Evolutionary conservation across 441 rosid species (phyloP).

Genomic region (Pelargonium fulgidum): DNA sequence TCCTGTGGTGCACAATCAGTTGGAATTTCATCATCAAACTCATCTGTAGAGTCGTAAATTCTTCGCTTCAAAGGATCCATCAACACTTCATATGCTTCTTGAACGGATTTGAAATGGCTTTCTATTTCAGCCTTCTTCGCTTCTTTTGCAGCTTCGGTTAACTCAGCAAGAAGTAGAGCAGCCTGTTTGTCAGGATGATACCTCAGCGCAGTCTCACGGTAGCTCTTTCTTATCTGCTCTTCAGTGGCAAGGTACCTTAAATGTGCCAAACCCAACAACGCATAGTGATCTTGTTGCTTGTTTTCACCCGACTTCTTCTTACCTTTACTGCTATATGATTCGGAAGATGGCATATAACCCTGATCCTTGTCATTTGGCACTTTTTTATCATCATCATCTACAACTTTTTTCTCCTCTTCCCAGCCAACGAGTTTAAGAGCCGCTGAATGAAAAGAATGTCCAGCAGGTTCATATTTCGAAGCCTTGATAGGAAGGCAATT

Average conservation of each 20-base stretch:
- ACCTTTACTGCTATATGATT: constrained; percentile 67
- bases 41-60: constrained; percentile 86
- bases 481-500: constrained; percentile 80
- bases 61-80: constrained; percentile 85
- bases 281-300: constrained; percentile 86
- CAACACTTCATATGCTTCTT: constrained; percentile 85
- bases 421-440: constrained; percentile 77
- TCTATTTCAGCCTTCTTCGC: constrained; percentile 88
- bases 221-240: constrained; percentile 86
- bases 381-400: constrained; percentile 45
- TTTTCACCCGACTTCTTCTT: constrained; percentile 75
- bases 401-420: constrained; percentile 36
- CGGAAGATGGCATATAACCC: constrained; percentile 51
- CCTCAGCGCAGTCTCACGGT: constrained; percentile 89
- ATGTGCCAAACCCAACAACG: constrained; percentile 79
- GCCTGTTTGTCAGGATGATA: constrained; percentile 96
- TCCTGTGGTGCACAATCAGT: constrained; percentile 79
- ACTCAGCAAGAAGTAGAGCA: constrained; percentile 75
- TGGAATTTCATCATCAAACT: constrained; percentile 95
- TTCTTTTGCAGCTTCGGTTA: constrained; percentile 85
- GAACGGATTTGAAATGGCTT: constrained; percentile 73
- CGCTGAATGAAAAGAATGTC: constrained; percentile 75
- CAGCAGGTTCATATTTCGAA: constrained; percentile 77
- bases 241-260: constrained; percentile 90
- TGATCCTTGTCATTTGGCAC: constrained; percentile 48